A percentile compares a stretch with the other conserved stretches of the same genome.
These are phyloP conservation scores for Hsuehochloa calcarea DNA, from an alignment of 176 grass and related monocot species.

Conservation along the genomic window DNA sequence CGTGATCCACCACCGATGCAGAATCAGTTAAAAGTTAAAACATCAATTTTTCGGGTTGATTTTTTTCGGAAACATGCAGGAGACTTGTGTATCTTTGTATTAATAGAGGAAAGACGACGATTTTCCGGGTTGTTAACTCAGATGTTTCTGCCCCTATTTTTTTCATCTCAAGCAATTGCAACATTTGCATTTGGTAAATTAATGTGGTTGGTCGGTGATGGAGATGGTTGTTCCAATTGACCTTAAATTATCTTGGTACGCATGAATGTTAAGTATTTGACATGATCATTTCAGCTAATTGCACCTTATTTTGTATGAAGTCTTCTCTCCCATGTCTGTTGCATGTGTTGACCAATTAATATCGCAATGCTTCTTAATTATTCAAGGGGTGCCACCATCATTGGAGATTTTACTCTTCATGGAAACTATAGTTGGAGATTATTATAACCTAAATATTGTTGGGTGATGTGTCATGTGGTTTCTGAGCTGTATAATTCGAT, in stretches of 20 bases:
- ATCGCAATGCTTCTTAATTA: not conserved
- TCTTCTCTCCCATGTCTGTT: too few relatives aligned
- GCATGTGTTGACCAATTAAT: constrained; percentile 40
- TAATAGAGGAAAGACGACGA: not conserved
- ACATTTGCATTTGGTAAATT: not conserved
- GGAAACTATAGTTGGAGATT: not conserved
- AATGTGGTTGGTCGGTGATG: constrained; percentile 1
- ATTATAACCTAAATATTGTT: constrained; percentile 18
- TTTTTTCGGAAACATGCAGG: not conserved
- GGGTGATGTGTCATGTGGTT: constrained; percentile 27
- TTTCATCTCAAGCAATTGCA: not conserved
- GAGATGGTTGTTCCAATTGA: not conserved
- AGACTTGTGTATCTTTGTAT: not conserved
- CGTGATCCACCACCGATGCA: not conserved
- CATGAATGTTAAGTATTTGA: constrained; percentile 29
- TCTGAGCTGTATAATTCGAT: not conserved
- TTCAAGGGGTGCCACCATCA: not conserved
- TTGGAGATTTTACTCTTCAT: constrained; percentile 16
- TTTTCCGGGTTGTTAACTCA: not conserved
- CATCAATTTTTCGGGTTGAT: not conserved
- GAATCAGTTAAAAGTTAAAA: constrained; percentile 10
- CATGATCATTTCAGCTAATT: constrained; percentile 32
- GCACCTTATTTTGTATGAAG: too few relatives aligned
- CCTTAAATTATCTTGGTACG: not conserved
- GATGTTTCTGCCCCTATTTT: not conserved